Percentiles rank a stretch among this genome's conserved stretches.
phyloP scores from a whole-genome alignment of 1,284 basidiomycete species.

The Ganoderma meredithae region DNA sequence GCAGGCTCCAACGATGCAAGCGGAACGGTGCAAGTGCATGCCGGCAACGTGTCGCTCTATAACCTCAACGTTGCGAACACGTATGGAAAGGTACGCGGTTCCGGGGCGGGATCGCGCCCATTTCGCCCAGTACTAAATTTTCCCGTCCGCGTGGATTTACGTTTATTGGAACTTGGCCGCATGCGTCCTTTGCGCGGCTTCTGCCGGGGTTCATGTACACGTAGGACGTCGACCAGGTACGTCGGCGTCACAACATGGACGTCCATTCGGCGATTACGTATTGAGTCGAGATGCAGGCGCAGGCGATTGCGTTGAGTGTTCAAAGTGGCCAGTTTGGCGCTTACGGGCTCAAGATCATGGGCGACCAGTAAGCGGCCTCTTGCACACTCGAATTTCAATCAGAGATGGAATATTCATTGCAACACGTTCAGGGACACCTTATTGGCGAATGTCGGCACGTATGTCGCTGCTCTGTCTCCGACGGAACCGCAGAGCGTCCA shows the following conservation, averaged over 20 bases:
- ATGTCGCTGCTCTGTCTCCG: neutral
- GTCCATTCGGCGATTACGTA: slow-evolving; percentile 19
- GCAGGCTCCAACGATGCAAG: slow-evolving; percentile 62
- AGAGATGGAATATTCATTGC: neutral
- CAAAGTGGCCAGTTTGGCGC: slow-evolving; percentile 58
- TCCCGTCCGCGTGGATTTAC: slow-evolving; percentile 16
- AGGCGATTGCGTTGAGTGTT: slow-evolving; percentile 62
- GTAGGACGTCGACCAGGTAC: slow-evolving; percentile 33
- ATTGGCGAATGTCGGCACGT: slow-evolving; percentile 55
- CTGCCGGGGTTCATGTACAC: slow-evolving; percentile 2
- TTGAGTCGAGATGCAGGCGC: slow-evolving; percentile 37
- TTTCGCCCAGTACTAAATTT: slow-evolving; percentile 12
- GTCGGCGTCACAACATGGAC: slow-evolving; percentile 14
- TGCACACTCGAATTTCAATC: neutral
- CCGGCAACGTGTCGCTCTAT: slow-evolving; percentile 59
- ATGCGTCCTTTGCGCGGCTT: slow-evolving; percentile 3
- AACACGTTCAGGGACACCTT: slow-evolving; percentile 41
- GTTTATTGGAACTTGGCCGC: slow-evolving; percentile 12
- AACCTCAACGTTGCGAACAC: slow-evolving; percentile 64
- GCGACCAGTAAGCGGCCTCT: slow-evolving; percentile 54
- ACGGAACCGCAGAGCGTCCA: neutral
- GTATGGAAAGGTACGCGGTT: slow-evolving; percentile 47
- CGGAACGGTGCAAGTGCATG: slow-evolving; percentile 61
- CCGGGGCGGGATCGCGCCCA: slow-evolving; percentile 26
- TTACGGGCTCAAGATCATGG: slow-evolving; percentile 60